Base-by-base conservation (phyloP, 768 basidiomycete species). In the Mycena latifolia region DNA sequence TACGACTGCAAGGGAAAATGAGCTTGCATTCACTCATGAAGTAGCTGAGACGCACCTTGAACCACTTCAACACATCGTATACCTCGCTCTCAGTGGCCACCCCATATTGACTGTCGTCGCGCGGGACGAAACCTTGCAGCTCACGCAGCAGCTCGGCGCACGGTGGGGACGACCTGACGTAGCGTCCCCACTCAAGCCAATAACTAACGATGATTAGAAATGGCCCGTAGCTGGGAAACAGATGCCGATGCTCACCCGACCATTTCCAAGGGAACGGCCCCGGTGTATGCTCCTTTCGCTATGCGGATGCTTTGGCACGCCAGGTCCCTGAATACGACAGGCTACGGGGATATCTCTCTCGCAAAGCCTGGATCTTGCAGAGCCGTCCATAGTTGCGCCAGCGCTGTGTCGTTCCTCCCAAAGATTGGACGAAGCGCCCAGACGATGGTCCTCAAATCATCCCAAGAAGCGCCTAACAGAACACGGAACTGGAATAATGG, bases 151-250 rank as follows among this genome's bases (percentile, higher is more conserved):
- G 45, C 45, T 62, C 51, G 17, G 37, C 1, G 27, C 55, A 65
- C 1, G 61, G 55, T 37, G 63, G 60, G 20, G 61, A 62, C 15
- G 55, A 53, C 33, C 68, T 25, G 55, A 69, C 39, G 35, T 61
- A 69, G 47, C 63, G 63, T 10, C 68, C 68, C 68, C 68, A 69
- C 51, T 69, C 68, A 0, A 69, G 64, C 68, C 68, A 69, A 27
- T 61, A 69, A 0, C 67, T 69, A 3, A 43, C 41, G 37, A 22
- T 41, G 5, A 18, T 25, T 15, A 43, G 20, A 10, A 52, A 14
- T n/a, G 9, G 25, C 35, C n/a, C 22, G 22, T 9, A 27, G 43
- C 11, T 18, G 14, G 3, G 15, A 10, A 33, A 43, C 20, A 24
- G 18, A 14, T 18, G 17, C 33, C 18, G 9, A 22, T n/a, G 41